Evolutionary conservation across 768 basidiomycete species (phyloP), one percentile per base, ranked within the genome.

Genomic region (Peribolospora kevripleyi): DNA sequence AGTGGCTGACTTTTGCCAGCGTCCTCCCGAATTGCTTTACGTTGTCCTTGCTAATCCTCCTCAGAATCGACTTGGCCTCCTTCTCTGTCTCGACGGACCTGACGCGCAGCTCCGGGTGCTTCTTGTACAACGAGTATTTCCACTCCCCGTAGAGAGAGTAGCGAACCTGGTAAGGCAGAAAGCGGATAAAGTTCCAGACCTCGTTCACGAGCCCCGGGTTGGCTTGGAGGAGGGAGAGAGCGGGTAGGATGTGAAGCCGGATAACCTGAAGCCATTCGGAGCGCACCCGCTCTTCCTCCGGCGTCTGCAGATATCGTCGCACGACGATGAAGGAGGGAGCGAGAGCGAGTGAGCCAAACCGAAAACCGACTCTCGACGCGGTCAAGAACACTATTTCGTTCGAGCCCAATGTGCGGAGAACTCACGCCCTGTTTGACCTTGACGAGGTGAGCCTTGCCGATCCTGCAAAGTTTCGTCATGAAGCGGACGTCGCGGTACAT

Each of bases 61-160:
- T 80, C 51, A 98, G 70, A 61, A 93, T 81, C 47, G 79, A 80
- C 64, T 93, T 93, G 11, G 84, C 78, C 63, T 93, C 86, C 42
- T 82, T 73, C 54, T 88, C 82, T 46, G 83, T 82, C 63, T 90
- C 82, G 5, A 82, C 80, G 56, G 77, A 72, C 46, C 82, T 83
- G 52, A 87, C 76, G 40, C 75, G 75, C 48, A 91, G 74, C 64
- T 84, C 82, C 14, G 84, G 77, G 68, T 87, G 78, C 11, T 76
- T 77, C 57, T 74, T 74, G 67, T 87, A 85, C 25, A 70, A 73
- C 49, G 70, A 70, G 43, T 76, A 71, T 66, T 81, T 82, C 93
- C 93, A 97, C 70, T 95, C 90, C 46, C 88, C 93, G 63, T 98
- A 98, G 41, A 98, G 71, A 50, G 74, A 75, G 81, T 87, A 98